phyloP scores from a whole-genome alignment of 176 grass and related monocot genomes.

The Ensete glaucum region DNA sequence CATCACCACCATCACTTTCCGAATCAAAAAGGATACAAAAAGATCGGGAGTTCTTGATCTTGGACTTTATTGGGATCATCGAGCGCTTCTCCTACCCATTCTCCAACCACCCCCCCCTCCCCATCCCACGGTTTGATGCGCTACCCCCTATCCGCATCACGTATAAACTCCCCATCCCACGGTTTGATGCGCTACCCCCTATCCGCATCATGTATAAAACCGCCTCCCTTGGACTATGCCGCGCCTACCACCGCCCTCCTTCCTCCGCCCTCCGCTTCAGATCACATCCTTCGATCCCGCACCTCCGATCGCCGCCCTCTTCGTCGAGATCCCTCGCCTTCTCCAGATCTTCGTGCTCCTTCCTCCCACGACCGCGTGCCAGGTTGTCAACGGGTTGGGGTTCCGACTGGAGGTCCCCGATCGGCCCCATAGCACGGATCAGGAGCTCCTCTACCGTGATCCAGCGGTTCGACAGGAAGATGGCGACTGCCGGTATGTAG shows the following conservation, averaged over 20 bases:
- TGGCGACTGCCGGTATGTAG: slow-evolving; percentile 52
- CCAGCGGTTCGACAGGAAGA: slow-evolving; percentile 51
- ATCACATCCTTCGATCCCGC: not conserved
- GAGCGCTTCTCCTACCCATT: not conserved
- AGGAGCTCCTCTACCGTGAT: slow-evolving; percentile 25
- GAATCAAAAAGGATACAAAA: not conserved
- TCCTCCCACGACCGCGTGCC: slow-evolving; percentile 18
- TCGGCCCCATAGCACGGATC: slow-evolving; percentile 31
- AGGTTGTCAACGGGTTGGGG: not conserved
- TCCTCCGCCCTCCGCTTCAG: not conserved
- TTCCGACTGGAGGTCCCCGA: slow-evolving; percentile 8
- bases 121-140: no score
- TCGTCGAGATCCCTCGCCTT: not conserved
- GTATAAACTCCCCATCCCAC: not conserved
- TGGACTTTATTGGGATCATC: not conserved
- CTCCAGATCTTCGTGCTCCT: not conserved
- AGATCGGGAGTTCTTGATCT: not conserved
- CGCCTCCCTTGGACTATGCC: slow-evolving; percentile 37
- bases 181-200: not conserved
- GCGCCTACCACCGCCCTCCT: slow-evolving; percentile 13
- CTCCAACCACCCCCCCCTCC: not conserved
- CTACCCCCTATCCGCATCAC: no score
- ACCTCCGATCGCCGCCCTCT: not conserved
- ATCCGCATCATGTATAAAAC: slow-evolving; percentile 62
- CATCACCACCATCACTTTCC: no score